Evolutionary conservation across 1,284 basidiomycete genomes (phyloP), one percentile per base, ranked within the genome.

Genomic region (Rhizoctonia solani): DNA sequence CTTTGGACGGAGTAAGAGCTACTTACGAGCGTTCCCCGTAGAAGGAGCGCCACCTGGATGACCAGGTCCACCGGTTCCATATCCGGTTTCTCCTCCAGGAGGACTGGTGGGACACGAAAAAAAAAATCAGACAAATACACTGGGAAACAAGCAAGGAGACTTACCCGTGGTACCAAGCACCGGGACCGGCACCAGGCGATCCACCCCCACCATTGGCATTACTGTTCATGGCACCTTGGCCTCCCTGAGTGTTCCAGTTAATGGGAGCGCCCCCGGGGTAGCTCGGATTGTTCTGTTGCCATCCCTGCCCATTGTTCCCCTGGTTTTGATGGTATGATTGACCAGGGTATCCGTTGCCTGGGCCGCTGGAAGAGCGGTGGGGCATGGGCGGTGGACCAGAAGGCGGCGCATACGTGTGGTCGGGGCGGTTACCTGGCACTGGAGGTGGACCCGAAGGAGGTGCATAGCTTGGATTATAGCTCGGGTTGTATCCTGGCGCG

Each of bases 241-340:
- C 32, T 4, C 47, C 37, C 47, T 46, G 55, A 29, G 19, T 44
- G 41, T 34, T 47, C 59, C 59, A 63, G 16, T 63, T 42, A 13
- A 63, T 29, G 30, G 59, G 59, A 9, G 59, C 27, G 19, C 59
- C 59, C 27, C 59, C 59, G 23, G 59, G 59, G 37, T 63, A 63
- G 1, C 14, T 29, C n/a, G 59, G 59, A 34, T 63, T 63, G n/a
- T 41, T 63, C 49, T 63, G 59, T 42, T 63, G 59, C 59, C 59
- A 63, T 6, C 47, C 59, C 23, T 63, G 59, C 5, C 59, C 59
- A 16, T 52, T 50, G 16, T 30, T 23, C n/a, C 41, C 44, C 6
- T 39, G 34, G 49, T 42, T 63, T 19, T 63, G 59, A 32, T 63
- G 59, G 23, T 63, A 63, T 41, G 59, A 19, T 41, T 63, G 59